Base-by-base conservation (phyloP, 768 basidiomycete species). In the Rhodotorula taiwanensis region DNA sequence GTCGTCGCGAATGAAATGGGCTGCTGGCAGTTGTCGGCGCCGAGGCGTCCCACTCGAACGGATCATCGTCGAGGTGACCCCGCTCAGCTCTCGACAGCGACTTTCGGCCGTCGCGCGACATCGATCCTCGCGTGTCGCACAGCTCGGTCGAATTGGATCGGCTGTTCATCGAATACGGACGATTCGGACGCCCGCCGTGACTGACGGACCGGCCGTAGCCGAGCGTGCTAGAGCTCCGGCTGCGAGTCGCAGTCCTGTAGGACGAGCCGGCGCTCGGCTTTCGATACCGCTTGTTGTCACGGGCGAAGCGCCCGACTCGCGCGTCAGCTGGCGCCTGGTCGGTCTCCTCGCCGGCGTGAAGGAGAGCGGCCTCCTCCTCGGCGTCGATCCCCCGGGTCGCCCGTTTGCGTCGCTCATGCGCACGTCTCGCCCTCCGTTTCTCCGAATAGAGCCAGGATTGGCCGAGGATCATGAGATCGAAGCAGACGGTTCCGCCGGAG, bases 401-500 rank as follows among this genome's bases (percentile, higher is more conserved):
- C 33, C 49, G 14, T 50, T 58, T 30, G 34, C 54, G n/a, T 39
- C 54, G 21, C 10, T 49, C 60, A n/a, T 41, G 28, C 47, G 59
- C 58, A 1, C 42, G 14, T n/a, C 49, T 39, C 48, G 42, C 58
- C 30, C 39, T 51, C 10, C 67, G 58, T 31, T 56, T 59, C 8
- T 52, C 48, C 42, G 55, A 58, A 75, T 98, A 98, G 27, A 92
- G 77, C 71, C 86, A 81, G 27, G 85, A 85, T 76, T 99, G 95
- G 15, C 81, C 75, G 57, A 98, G 85, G 73, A 99, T 97, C 9
- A 87, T 87, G 36, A 97, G 77, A 74, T 99, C 95, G 75, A 97
- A 98, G 69, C 90, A 76, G 23, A 98, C 82, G 1, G 94, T 97
- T 4, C 95, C 95, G 44, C 83, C 92, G 61, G 89, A 91, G 39